Evolutionary conservation across 2,329 filamentous ascomycete species (phyloP), one percentile per base, ranked within the genome.

Genomic region (Massarina eburnea): DNA sequence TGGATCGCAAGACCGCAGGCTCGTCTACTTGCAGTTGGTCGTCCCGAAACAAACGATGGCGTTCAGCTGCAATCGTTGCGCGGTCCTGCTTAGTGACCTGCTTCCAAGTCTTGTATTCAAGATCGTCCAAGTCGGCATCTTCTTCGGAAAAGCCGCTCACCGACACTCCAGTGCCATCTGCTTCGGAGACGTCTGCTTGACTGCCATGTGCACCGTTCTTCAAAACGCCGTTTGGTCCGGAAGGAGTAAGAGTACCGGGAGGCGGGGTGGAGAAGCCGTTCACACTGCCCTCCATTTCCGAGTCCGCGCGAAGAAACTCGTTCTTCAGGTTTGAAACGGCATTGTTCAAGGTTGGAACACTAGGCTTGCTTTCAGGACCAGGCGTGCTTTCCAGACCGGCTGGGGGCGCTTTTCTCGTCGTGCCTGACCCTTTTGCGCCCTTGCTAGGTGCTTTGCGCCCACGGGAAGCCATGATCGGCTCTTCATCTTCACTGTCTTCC

Each of bases 51-150:
- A 99, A 80, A 30, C 88, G 82, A 68, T 91, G 85, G 24, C 94
- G 83, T 66, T 96, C 89, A 53, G 91, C 90, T 48, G 94, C 88
- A 42, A 92, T 83, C 19, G 87, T 76, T 3, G 94, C 94, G 51
- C 94, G 85, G 62, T 96, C 91, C 67, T 94, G 96, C 73, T 97
- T 97, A 2, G 94, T 99, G 32, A 96, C 90, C 71, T 97, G 92
- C 74, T 97, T 99, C 94, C 95, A 99, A 27, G 94, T 88, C 68
- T 95, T 95, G 73, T 94, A 96, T 65, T 96, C 92, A 2, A 81
- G 74, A 47, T 97, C 91, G 58, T 97, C 91, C 58, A 95, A 84
- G 56, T 90, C 90, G 10, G 82, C 80, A 57, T 95, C 89, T 58
- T 95, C 88, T 41, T 85, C 82, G 17, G 88, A 76, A 66, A 88